Evolutionary conservation across 257 asterid species (phyloP).

Genomic region (Solanum pennellii): DNA sequence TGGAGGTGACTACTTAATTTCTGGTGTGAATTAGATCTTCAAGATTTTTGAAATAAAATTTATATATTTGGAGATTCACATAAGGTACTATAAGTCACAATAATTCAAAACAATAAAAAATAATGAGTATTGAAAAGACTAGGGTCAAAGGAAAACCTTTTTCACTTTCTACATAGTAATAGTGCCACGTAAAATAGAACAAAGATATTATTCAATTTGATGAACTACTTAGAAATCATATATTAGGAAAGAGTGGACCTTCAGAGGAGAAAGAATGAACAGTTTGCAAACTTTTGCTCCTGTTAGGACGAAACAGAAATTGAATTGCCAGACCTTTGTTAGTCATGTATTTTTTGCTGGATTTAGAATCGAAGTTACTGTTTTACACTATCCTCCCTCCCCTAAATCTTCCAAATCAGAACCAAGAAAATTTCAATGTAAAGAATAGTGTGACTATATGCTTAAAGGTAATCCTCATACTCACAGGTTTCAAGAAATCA

Average conservation of each 20-base stretch:
- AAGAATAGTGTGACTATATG: background rate
- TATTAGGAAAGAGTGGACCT: background rate
- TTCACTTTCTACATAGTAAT: background rate
- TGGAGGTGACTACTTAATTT: background rate
- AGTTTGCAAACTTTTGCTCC: background rate
- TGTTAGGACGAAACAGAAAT: background rate
- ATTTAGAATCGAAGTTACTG: background rate
- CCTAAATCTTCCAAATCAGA: background rate
- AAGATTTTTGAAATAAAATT: background rate
- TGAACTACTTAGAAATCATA: background rate
- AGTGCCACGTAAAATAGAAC: background rate
- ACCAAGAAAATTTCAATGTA: background rate
- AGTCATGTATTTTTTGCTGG: background rate
- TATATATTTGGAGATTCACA: background rate
- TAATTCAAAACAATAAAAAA: background rate
- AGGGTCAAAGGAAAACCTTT: background rate
- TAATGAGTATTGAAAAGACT: background rate
- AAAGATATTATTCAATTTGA: background rate
- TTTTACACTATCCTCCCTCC: background rate
- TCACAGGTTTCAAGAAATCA: constrained; percentile 81
- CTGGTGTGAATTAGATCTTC: background rate
- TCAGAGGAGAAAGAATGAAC: background rate
- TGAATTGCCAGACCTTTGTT: background rate
- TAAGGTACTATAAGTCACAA: background rate
- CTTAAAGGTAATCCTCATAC: constrained; percentile 12